phyloP scores from a whole-genome alignment of 1,284 basidiomycete genomes.

The Trametes pubescens region DNA sequence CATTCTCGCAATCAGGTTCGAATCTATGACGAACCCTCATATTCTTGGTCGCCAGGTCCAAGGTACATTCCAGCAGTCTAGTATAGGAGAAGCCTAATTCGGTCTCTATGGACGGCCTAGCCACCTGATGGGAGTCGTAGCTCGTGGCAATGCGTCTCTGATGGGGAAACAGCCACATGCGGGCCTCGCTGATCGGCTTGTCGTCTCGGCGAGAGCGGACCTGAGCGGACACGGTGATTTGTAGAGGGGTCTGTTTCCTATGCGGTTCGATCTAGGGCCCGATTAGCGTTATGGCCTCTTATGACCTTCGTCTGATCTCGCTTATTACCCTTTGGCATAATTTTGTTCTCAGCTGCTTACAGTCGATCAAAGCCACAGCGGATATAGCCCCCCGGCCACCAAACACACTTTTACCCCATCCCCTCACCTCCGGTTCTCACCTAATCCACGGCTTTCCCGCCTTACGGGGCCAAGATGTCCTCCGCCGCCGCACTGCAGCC shows the following conservation, averaged over 20 bases:
- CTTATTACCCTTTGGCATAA: neutral
- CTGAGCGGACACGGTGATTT: neutral
- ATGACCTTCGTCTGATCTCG: neutral
- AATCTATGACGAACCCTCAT: too few relatives aligned
- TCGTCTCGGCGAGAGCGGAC: neutral
- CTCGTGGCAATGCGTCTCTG: neutral
- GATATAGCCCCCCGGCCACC: neutral
- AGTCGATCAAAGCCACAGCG: neutral
- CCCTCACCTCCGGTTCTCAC: neutral
- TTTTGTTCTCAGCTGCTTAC: neutral
- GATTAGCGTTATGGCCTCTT: too few relatives aligned
- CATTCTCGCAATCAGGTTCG: too few relatives aligned
- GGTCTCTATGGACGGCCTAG: neutral
- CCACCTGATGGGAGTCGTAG: neutral
- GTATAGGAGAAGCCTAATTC: neutral
- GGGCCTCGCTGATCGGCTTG: neutral
- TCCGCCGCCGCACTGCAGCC: neutral
- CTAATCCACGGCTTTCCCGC: neutral
- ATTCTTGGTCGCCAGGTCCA: too few relatives aligned
- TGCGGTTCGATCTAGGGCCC: too few relatives aligned
- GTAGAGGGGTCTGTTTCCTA: neutral
- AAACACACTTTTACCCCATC: neutral
- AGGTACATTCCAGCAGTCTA: neutral
- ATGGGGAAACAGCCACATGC: neutral
- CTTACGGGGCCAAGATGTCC: neutral